Percentiles rank a stretch among this genome's conserved stretches.
Conservation (phyloP, 2,329 filamentous ascomycete species). For the Penicillium polonicum region DNA sequence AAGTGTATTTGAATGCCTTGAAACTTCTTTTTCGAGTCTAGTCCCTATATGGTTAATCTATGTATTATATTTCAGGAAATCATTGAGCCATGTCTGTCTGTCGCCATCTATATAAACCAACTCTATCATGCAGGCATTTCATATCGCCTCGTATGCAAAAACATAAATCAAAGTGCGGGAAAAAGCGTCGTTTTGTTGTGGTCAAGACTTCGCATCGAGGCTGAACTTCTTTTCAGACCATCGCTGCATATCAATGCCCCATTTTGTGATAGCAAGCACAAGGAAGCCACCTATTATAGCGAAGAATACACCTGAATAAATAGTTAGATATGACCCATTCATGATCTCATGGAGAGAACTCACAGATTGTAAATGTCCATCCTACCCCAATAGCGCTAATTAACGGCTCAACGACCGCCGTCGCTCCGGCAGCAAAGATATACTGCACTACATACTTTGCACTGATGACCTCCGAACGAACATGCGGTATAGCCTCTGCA, state of each 20-base stretch:
- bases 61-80: not conserved
- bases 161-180: not conserved
- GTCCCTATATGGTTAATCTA: not conserved
- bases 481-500: conserved; percentile 44
- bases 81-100: not conserved
- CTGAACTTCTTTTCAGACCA: conserved; percentile 32
- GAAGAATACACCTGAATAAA: conserved; percentile 28
- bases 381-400: conserved; percentile 72
- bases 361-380: conserved; percentile 73
- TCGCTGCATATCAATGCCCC: conserved; percentile 36
- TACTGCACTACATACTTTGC: conserved; percentile 80
- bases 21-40: not conserved
- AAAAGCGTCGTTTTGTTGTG: not conserved
- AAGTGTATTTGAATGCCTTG: not conserved
- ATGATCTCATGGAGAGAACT: conserved; percentile 31
- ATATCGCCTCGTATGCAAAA: conserved; percentile 1
- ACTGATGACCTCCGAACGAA: conserved; percentile 70
- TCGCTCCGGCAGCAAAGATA: conserved; percentile 68
- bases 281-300: conserved; percentile 30
- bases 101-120: conserved; percentile 3
- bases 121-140: conserved; percentile 1
- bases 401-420: conserved; percentile 69
- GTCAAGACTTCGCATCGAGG: conserved; percentile 17
- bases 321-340: conserved; percentile 14
- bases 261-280: conserved; percentile 30